Conservation (phyloP, 306 rosid species). For the Purshia tridentata region DNA sequence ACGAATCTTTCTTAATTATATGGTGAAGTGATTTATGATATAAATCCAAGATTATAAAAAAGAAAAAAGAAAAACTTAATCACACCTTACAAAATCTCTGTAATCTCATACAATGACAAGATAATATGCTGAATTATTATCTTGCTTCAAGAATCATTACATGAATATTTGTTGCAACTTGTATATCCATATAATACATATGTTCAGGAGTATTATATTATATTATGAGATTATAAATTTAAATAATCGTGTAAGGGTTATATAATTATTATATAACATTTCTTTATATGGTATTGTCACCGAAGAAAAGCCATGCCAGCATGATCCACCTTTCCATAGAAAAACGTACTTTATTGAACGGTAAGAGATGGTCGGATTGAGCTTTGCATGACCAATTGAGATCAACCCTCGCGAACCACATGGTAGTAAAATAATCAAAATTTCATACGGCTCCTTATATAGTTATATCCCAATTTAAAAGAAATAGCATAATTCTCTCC, state of each 20-base stretch:
- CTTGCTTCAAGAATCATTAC: too few species aligned
- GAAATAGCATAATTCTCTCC: too few species aligned
- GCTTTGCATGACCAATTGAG: not conserved
- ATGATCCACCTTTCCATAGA: not conserved
- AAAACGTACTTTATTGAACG: not conserved
- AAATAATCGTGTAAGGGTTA: too few species aligned
- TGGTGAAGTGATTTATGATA: not conserved
- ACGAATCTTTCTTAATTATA: not conserved
- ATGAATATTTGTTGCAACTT: too few species aligned
- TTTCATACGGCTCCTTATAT: not conserved
- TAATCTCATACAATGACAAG: not conserved
- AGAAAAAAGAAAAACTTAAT: not conserved
- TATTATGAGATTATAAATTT: too few species aligned
- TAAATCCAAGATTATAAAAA: not conserved
- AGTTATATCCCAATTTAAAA: too few species aligned
- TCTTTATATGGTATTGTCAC: not conserved
- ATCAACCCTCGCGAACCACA: not conserved
- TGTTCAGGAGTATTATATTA: too few species aligned
- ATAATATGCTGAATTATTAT: too few species aligned
- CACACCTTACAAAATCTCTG: not conserved
- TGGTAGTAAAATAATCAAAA: not conserved
- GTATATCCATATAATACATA: too few species aligned
- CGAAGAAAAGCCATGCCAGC: not conserved
- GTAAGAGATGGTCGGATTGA: not conserved
- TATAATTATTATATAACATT: too few species aligned